Evolutionary conservation across 23 red algal species (phyloP).

Genomic region (Chondrus crispus): DNA sequence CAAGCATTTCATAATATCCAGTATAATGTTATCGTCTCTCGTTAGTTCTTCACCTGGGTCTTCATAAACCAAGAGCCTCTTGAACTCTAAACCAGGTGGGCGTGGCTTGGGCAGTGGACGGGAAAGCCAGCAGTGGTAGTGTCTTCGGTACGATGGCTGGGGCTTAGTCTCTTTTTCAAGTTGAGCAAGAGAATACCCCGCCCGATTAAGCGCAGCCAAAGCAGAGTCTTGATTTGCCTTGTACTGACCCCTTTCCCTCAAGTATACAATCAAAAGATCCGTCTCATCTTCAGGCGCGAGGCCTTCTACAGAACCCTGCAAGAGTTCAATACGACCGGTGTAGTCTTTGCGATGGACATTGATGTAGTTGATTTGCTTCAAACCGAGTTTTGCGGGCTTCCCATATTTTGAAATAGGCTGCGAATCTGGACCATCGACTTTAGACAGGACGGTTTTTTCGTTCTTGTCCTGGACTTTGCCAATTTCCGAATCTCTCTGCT

Average conservation of each 20-base stretch:
- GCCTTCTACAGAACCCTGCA: conserved; percentile 59
- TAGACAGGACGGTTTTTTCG: too few species aligned
- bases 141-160: conserved; percentile 72
- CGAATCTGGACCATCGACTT: neutral
- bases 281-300: conserved; percentile 47
- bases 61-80: conserved; percentile 68
- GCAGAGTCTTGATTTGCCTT: conserved; percentile 70
- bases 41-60: conserved; percentile 70
- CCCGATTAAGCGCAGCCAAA: conserved; percentile 53
- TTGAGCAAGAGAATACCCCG: conserved; percentile 40
- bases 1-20: conserved; percentile 77
- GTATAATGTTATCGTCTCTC: conserved; percentile 63
- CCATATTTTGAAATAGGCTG: neutral
- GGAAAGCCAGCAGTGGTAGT: conserved; percentile 77
- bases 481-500: too few species aligned
- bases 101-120: conserved; percentile 49
- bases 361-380: conserved; percentile 60
- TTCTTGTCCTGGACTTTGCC: neutral
- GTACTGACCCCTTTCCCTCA: conserved; percentile 37
- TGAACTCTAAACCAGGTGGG: conserved; percentile 72
- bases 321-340: conserved; percentile 57
- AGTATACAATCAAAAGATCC: conserved; percentile 67
- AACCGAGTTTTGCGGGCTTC: conserved; percentile 23
- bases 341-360: conserved; percentile 69
- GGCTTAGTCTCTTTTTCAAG: conserved; percentile 81